Evolutionary conservation across 1,284 basidiomycete genomes (phyloP).

Genomic region (Coniferiporia weirii): DNA sequence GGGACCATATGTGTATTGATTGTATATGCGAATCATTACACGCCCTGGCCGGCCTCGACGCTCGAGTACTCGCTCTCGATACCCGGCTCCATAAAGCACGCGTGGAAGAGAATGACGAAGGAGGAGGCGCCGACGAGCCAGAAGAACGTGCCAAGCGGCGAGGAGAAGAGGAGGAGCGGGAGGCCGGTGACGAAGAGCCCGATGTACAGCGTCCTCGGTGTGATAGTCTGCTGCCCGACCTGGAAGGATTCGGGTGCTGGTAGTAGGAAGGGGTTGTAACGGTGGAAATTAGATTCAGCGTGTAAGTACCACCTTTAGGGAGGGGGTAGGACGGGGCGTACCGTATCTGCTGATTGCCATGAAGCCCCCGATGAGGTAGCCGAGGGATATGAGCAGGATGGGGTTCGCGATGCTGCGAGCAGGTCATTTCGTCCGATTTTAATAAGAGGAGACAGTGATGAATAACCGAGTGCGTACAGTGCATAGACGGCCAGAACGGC

Average conservation of each 20-base stretch:
- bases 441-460: neutral
- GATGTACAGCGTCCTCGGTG: constrained; percentile 81
- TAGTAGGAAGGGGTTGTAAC: neutral
- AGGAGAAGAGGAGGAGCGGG: constrained; percentile 63
- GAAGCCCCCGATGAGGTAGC: constrained; percentile 91
- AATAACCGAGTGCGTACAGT: constrained; percentile 49
- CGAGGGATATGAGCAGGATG: constrained; percentile 76
- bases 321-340: constrained; percentile 37
- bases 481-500: constrained; percentile 84
- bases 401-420: constrained; percentile 64
- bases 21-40: neutral
- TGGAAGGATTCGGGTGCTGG: constrained; percentile 62
- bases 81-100: constrained; percentile 80
- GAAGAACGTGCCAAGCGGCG: constrained; percentile 69
- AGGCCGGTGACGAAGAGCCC: constrained; percentile 75
- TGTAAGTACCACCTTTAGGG: constrained; percentile 1
- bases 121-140: constrained; percentile 75
- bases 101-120: constrained; percentile 76
- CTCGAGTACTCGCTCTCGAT: constrained; percentile 84
- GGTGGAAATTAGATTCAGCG: too few species aligned
- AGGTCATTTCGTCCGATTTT: neutral
- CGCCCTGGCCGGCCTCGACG: constrained; percentile 44
- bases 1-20: too few species aligned
- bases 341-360: constrained; percentile 86
- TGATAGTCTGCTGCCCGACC: constrained; percentile 72